These are phyloP conservation scores for Silene latifolia DNA, from an alignment of 148 eudicot genomes.

Conservation along the genomic window DNA sequence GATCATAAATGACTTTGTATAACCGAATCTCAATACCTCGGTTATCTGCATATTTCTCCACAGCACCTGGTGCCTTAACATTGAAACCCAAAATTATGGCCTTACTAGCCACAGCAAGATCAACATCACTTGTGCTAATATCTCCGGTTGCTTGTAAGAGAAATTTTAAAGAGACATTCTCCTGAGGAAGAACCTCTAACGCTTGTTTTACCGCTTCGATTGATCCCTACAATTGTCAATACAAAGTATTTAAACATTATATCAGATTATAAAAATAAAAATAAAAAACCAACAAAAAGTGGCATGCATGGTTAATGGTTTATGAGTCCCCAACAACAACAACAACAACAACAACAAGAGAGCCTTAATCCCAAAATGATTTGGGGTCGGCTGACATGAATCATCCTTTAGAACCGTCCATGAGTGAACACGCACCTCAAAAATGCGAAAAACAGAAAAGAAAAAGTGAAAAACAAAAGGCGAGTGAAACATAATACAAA, in stretches of 20 bases:
- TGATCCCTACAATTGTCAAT: conserved; percentile 59
- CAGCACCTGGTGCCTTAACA: conserved; percentile 76
- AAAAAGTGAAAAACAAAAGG: too few species aligned
- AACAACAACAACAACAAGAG: too few species aligned
- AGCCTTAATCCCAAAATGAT: too few species aligned
- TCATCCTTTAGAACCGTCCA: too few species aligned
- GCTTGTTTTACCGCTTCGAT: conserved; percentile 91
- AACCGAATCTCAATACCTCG: conserved; percentile 75
- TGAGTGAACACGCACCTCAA: too few species aligned
- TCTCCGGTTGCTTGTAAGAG: conserved; percentile 91
- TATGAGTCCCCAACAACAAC: too few species aligned
- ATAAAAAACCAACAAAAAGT: not conserved
- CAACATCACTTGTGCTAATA: conserved; percentile 81
- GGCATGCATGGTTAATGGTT: not conserved
- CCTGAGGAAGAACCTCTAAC: conserved; percentile 85
- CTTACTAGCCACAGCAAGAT: conserved; percentile 87
- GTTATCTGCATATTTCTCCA: conserved; percentile 74
- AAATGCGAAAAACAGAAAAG: too few species aligned
- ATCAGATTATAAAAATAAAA: not conserved
- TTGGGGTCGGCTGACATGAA: too few species aligned
- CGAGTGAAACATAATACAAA: too few species aligned
- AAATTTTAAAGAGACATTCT: conserved; percentile 76
- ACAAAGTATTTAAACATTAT: not conserved
- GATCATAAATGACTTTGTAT: conserved; percentile 83
- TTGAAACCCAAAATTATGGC: conserved; percentile 87